Conservation (phyloP, 164 flowering plant species). For the Hamamelis virginiana region DNA sequence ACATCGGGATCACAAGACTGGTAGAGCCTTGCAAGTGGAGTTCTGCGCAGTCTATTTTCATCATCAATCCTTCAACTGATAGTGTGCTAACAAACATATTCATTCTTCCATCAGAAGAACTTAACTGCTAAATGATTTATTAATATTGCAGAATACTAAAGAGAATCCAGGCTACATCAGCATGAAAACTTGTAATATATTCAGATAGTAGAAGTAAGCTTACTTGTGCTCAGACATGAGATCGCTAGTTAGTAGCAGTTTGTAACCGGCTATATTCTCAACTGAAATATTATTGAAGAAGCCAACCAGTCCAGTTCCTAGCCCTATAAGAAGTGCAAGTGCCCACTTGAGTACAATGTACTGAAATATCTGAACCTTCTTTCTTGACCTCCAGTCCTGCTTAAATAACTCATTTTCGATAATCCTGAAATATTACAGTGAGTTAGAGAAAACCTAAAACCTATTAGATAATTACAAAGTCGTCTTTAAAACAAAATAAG, state of each 20-base stretch:
- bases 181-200: neutral
- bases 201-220: neutral
- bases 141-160: too few species aligned
- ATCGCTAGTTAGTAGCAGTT: slow-evolving; percentile 58
- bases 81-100: neutral
- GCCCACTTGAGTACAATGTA: slow-evolving; percentile 88
- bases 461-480: too few species aligned
- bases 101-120: neutral
- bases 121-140: too few species aligned
- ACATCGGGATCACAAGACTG: too few species aligned
- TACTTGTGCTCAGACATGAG: slow-evolving; percentile 71
- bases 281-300: slow-evolving; percentile 80
- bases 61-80: neutral
- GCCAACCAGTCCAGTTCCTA: slow-evolving; percentile 66
- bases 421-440: slow-evolving; percentile 43
- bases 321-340: slow-evolving; percentile 75
- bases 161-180: too few species aligned
- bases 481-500: too few species aligned
- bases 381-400: slow-evolving; percentile 92
- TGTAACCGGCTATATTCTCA: slow-evolving; percentile 88
- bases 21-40: too few species aligned
- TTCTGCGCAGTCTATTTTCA: too few species aligned
- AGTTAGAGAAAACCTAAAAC: too few species aligned
- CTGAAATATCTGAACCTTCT: slow-evolving; percentile 68
- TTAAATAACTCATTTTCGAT: slow-evolving; percentile 85